Conservation (phyloP, 805 yeast species). For the Starmerella roubikii region DNA sequence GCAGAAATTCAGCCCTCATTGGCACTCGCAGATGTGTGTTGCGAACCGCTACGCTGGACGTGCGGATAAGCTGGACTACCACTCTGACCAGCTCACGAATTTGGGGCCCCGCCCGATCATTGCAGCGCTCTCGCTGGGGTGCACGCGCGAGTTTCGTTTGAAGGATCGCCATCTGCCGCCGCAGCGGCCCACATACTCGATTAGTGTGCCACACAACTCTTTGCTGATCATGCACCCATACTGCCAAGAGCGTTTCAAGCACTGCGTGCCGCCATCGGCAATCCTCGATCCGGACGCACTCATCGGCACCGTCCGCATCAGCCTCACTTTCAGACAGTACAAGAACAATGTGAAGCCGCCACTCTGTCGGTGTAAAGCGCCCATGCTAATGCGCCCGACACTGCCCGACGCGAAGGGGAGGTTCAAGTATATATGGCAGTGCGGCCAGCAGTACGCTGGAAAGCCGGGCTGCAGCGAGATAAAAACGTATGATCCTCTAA, state of each 20-base stretch:
- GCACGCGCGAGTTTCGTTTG: slow-evolving; percentile 52
- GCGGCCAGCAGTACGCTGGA: slow-evolving; percentile 30
- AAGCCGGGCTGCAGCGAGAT: slow-evolving; percentile 20
- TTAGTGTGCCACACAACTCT: slow-evolving; percentile 59
- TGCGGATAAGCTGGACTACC: slow-evolving; percentile 51
- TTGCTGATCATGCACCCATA: slow-evolving; percentile 64
- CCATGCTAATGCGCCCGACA: slow-evolving; percentile 46
- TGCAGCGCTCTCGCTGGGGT: slow-evolving; percentile 56
- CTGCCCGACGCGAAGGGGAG: slow-evolving; percentile 29
- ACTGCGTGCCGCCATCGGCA: slow-evolving; percentile 39
- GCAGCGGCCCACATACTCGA: slow-evolving; percentile 30
- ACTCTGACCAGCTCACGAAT: slow-evolving; percentile 58
- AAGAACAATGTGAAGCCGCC: slow-evolving; percentile 29
- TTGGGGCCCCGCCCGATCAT: slow-evolving; percentile 61
- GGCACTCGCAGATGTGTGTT: slow-evolving; percentile 44
- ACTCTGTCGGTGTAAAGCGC: slow-evolving; percentile 32
- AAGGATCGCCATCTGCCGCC: slow-evolving; percentile 23
- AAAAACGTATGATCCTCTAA: background rate
- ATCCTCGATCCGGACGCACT: slow-evolving; percentile 34
- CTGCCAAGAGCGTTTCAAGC: slow-evolving; percentile 64
- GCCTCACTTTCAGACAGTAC: slow-evolving; percentile 51
- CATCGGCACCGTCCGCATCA: slow-evolving; percentile 41
- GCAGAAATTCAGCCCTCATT: slow-evolving; percentile 28
- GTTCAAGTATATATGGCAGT: slow-evolving; percentile 49
- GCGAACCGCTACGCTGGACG: slow-evolving; percentile 42